Conservation (phyloP, 2,329 filamentous ascomycete species). For the Corynespora cassiicola region DNA sequence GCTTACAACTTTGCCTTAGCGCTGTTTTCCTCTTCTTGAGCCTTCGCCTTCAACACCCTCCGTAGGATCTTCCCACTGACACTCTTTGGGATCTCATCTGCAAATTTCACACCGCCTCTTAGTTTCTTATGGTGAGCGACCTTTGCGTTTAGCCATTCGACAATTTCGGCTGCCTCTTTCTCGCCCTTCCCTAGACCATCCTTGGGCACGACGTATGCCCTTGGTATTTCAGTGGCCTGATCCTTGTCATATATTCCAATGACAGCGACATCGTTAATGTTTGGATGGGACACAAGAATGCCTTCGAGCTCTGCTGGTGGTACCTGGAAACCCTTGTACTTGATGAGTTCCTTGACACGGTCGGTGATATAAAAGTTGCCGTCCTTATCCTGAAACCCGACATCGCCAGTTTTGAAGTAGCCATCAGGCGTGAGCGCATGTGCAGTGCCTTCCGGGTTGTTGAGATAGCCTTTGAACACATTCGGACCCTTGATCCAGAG, state of each 20-base stretch:
- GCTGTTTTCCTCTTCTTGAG: conserved; percentile 46
- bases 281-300: conserved; percentile 48
- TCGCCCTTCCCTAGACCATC: conserved; percentile 37
- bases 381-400: conserved; percentile 77
- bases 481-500: conserved; percentile 80
- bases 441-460: conserved; percentile 72
- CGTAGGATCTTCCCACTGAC: conserved; percentile 56
- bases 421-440: conserved; percentile 78
- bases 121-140: conserved; percentile 57
- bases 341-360: conserved; percentile 59
- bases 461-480: conserved; percentile 79
- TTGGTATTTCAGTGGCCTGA: conserved; percentile 52
- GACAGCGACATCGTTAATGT: conserved; percentile 53
- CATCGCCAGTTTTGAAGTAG: conserved; percentile 90
- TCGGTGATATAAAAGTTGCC: conserved; percentile 92
- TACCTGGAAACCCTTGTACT: conserved; percentile 56
- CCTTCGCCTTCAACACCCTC: conserved; percentile 51
- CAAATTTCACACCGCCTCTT: conserved; percentile 53
- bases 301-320: conserved; percentile 57
- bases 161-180: conserved; percentile 46
- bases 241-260: conserved; percentile 54
- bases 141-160: conserved; percentile 49
- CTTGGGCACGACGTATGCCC: conserved; percentile 45
- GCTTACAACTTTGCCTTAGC: conserved; percentile 54
- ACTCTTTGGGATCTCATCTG: conserved; percentile 57